phyloP scores from a whole-genome alignment of 495 filamentous ascomycete genomes.

The Tuber brumale region DNA sequence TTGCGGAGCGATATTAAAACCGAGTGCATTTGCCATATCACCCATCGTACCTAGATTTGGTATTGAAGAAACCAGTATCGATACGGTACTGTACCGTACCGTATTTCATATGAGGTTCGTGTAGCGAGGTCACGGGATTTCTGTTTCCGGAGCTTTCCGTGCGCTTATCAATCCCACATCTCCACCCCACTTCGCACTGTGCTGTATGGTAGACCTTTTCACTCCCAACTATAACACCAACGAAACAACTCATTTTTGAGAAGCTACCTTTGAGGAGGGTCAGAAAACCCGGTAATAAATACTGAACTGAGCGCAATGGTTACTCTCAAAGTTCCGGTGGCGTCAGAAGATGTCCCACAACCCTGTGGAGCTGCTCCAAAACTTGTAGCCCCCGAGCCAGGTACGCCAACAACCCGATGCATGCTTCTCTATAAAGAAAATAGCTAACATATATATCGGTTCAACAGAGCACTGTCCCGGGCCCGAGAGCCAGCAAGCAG shows the following conservation, averaged over 20 bases:
- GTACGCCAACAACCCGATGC: conserved; percentile 41
- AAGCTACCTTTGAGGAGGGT: not conserved
- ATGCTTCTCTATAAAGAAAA: not conserved
- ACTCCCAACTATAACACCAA: not conserved
- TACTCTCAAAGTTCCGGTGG: conserved; percentile 10
- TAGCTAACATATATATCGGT: conserved; percentile 5
- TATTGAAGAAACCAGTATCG: not conserved
- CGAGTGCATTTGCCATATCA: not conserved
- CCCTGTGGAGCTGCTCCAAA: conserved; percentile 65
- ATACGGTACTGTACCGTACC: not conserved
- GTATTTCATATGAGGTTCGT: not conserved
- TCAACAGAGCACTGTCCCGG: conserved; percentile 81
- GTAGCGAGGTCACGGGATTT: not conserved
- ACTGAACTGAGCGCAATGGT: conserved; percentile 15
- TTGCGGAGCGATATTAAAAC: not conserved
- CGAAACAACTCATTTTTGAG: not conserved
- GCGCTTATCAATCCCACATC: conserved; percentile 35
- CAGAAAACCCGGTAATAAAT: not conserved
- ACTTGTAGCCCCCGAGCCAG: conserved; percentile 88
- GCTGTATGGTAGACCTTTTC: not conserved
- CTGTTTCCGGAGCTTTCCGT: conserved; percentile 15
- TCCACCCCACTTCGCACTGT: conserved; percentile 13
- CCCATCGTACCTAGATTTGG: not conserved
- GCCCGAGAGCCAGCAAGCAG: conserved; percentile 78
- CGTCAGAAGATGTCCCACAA: conserved; percentile 49